phyloP scores from a whole-genome alignment of 345 rosid species.

The Anastatica hierochuntica region DNA sequence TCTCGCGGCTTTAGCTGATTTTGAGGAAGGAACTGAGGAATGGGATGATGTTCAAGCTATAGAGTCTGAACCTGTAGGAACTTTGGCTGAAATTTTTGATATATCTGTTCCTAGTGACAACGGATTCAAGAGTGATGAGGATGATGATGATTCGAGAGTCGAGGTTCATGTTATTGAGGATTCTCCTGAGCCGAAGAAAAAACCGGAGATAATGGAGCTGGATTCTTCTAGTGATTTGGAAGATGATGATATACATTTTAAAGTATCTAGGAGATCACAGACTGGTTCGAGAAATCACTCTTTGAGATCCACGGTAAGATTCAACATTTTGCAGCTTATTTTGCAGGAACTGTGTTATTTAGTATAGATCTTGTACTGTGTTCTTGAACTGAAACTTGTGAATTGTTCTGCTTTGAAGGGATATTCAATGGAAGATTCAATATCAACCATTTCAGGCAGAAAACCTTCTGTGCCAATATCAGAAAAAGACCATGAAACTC shows the following conservation, averaged over 20 bases:
- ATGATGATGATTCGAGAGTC: background rate
- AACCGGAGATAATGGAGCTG: conserved; percentile 35
- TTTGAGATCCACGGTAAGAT: conserved; percentile 39
- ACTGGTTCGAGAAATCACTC: conserved; percentile 19
- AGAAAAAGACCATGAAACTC: conserved; percentile 27
- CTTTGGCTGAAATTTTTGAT: conserved; percentile 46
- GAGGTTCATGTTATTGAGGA: conserved; percentile 40
- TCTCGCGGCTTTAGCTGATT: conserved; percentile 70
- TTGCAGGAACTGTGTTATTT: background rate
- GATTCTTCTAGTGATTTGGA: conserved; percentile 54
- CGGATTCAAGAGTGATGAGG: conserved; percentile 6
- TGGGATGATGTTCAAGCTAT: conserved; percentile 73
- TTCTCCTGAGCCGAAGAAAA: conserved; percentile 37
- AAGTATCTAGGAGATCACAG: too few relatives aligned
- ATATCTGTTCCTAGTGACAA: conserved; percentile 11
- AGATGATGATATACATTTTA: conserved; percentile 12
- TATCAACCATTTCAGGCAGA: conserved; percentile 33
- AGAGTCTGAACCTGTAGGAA: conserved; percentile 74
- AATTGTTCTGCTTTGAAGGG: conserved; percentile 38
- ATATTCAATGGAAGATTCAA: conserved; percentile 33
- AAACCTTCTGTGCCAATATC: conserved; percentile 17
- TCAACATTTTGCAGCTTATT: background rate
- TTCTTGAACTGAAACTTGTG: background rate
- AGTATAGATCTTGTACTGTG: background rate
- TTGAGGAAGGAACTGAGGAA: conserved; percentile 60